phyloP scores from a whole-genome alignment of 352 stramenopile species.

The Phytophthora sp. region DNA sequence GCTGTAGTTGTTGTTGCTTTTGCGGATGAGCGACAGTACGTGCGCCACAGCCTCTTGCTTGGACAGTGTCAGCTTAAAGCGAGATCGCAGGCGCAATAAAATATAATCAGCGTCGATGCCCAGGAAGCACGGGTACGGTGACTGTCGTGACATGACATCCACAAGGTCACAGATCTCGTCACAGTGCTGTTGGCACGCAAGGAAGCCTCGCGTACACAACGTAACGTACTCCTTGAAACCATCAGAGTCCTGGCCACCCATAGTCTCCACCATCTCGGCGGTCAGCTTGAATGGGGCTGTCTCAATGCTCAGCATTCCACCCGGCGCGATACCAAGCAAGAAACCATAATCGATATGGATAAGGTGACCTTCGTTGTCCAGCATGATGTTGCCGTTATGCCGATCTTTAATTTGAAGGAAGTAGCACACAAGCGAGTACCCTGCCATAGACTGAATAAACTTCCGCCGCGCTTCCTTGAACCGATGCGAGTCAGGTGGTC shows the following conservation, averaged over 20 bases:
- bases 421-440: constrained; percentile 98
- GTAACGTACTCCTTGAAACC: constrained; percentile 98
- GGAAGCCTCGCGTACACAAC: constrained; percentile 96
- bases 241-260: constrained; percentile 92
- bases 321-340: constrained; percentile 97
- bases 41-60: constrained; percentile 92
- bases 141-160: constrained; percentile 96
- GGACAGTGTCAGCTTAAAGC: constrained; percentile 88
- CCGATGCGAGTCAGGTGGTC: constrained; percentile 74
- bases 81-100: constrained; percentile 82
- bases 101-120: constrained; percentile 86
- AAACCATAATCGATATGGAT: constrained; percentile 99
- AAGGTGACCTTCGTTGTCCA: constrained; percentile 98
- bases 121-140: constrained; percentile 96
- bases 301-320: constrained; percentile 99
- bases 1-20: constrained; percentile 94
- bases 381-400: constrained; percentile 99
- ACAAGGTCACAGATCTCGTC: constrained; percentile 97
- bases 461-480: constrained; percentile 95
- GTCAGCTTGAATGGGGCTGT: constrained; percentile 99
- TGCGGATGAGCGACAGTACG: constrained; percentile 90
- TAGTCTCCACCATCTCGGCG: constrained; percentile 98
- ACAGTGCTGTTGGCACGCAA: constrained; percentile 95
- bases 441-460: constrained; percentile 97
- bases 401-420: constrained; percentile 99